A percentile compares a stretch with the other conserved stretches of the same genome.
phyloP scores from a whole-genome alignment of 2,329 filamentous ascomycete genomes.

The Ceratocystis ficicola region DNA sequence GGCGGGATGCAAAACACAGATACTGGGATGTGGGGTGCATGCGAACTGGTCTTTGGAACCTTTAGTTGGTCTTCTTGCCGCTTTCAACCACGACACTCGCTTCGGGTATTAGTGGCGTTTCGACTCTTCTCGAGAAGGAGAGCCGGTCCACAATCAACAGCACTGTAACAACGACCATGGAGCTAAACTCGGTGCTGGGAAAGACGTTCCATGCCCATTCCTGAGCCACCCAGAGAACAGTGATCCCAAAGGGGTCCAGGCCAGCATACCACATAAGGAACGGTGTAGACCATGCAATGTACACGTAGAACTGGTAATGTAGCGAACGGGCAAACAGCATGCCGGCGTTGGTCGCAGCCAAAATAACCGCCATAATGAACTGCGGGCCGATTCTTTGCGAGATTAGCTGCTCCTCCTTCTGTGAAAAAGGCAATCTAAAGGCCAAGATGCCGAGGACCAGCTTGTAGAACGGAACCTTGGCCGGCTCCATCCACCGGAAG shows the following conservation, averaged over 20 bases:
- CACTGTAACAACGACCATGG: slow-evolving; percentile 53
- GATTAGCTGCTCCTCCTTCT: slow-evolving; percentile 44
- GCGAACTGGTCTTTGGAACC: background rate
- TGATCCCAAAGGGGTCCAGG: slow-evolving; percentile 53
- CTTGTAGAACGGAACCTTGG: slow-evolving; percentile 43
- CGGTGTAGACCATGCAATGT: slow-evolving; percentile 78
- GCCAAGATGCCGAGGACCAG: slow-evolving; percentile 39
- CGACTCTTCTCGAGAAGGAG: slow-evolving; percentile 17
- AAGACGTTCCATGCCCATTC: slow-evolving; percentile 93
- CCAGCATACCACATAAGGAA: slow-evolving; percentile 74
- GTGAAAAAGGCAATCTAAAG: slow-evolving; percentile 36
- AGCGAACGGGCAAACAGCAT: slow-evolving; percentile 76
- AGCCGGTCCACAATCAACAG: slow-evolving; percentile 46
- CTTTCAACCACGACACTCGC: slow-evolving; percentile 24
- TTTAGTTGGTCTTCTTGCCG: slow-evolving; percentile 28
- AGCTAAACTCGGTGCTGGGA: slow-evolving; percentile 55
- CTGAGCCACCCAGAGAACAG: slow-evolving; percentile 60
- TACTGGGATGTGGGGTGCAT: background rate
- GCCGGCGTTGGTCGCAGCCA: slow-evolving; percentile 66
- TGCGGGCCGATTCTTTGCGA: slow-evolving; percentile 50
- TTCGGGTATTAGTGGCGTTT: slow-evolving; percentile 22
- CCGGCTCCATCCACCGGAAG: slow-evolving; percentile 60
- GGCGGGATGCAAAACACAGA: background rate
- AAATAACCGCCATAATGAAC: slow-evolving; percentile 64
- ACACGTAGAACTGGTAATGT: slow-evolving; percentile 93